These are phyloP conservation scores for Pseudonitzschia multiseries DNA, from an alignment of 108 stramenopile genomes.

Conservation along the genomic window DNA sequence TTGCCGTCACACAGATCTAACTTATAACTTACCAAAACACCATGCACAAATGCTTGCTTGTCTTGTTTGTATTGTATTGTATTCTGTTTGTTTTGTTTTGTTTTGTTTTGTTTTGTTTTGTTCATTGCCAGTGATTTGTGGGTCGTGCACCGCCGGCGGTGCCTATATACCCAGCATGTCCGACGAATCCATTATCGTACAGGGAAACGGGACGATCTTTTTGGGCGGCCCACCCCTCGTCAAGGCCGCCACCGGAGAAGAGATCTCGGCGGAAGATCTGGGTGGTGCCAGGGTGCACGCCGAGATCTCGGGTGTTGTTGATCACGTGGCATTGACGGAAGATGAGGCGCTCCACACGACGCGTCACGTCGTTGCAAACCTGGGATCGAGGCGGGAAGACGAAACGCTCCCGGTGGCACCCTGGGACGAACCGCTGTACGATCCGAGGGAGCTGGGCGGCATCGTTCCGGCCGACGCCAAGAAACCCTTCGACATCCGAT, in stretches of 20 bases:
- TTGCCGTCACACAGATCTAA: no score
- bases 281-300: conserved; percentile 97
- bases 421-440: conserved; percentile 90
- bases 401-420: conserved; percentile 4
- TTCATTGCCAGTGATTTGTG: conserved; percentile 77
- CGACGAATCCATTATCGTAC: conserved; percentile 96
- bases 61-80: no score
- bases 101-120: conserved; percentile 11
- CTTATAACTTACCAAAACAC: no score
- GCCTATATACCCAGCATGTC: conserved; percentile 98
- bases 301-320: conserved; percentile 88
- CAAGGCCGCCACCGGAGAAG: conserved; percentile 96
- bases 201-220: conserved; percentile 97
- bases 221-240: conserved; percentile 99
- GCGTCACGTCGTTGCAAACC: conserved; percentile 78
- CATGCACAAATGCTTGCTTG: neutral
- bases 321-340: conserved; percentile 93
- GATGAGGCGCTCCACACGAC: conserved; percentile 84
- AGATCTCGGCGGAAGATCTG: conserved; percentile 94
- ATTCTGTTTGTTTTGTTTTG: no score
- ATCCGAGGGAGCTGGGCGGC: conserved; percentile 84
- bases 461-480: conserved; percentile 91
- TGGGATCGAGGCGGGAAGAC: conserved; percentile 40
- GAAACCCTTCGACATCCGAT: conserved; percentile 94
- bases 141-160: conserved; percentile 97